phyloP scores from a whole-genome alignment of 78 protist species.

The Tieghemostelium lacteum region DNA sequence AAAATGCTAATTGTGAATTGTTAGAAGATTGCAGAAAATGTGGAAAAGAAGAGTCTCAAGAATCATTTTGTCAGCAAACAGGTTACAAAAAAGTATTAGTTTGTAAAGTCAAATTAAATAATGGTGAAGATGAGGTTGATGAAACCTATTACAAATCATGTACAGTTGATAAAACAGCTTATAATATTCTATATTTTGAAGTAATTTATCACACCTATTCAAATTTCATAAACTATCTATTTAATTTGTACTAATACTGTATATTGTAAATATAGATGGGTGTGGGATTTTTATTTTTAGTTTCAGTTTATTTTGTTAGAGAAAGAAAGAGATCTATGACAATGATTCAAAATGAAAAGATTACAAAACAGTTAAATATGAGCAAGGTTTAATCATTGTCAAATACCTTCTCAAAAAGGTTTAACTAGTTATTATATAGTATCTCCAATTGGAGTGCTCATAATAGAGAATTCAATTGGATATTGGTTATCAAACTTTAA shows the following conservation, averaged over 20 bases:
- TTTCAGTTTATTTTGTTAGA: slow-evolving; percentile 19
- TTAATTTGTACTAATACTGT: not conserved
- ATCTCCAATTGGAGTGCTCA: no score
- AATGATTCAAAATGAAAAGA: not conserved
- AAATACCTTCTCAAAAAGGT: no score
- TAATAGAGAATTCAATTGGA: no score
- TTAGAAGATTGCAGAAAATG: not conserved
- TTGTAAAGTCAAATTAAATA: not conserved
- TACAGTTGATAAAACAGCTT: not conserved
- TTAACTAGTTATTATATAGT: no score
- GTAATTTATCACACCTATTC: not conserved
- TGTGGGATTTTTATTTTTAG: not conserved
- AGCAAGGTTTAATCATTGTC: no score
- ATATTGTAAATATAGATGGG: not conserved
- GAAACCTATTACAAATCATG: not conserved
- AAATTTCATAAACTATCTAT: no score
- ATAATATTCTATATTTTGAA: slow-evolving; percentile 7
- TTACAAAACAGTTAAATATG: slow-evolving; percentile 4
- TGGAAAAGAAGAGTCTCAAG: not conserved
- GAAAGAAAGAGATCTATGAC: slow-evolving; percentile 3
- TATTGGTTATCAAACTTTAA: no score
- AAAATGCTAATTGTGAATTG: not conserved
- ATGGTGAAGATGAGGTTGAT: not conserved
- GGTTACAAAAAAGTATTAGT: not conserved
- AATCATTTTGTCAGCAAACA: not conserved